Conservation (phyloP, 805 yeast genomes). For the Ogataea ganodermae region DNA sequence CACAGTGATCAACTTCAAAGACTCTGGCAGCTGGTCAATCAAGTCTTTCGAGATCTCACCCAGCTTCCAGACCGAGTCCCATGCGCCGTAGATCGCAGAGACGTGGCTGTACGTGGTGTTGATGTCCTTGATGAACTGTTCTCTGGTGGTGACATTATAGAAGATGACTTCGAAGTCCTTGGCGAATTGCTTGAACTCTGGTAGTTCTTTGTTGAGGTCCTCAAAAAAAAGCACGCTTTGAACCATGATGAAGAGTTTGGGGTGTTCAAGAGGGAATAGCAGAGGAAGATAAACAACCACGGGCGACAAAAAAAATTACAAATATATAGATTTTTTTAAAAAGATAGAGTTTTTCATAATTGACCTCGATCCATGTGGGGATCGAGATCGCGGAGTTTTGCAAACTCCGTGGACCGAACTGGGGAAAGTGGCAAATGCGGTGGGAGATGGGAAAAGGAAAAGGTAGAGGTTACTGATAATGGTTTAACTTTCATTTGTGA, state of each 20-base stretch:
- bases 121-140: constrained; percentile 43
- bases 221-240: constrained; percentile 47
- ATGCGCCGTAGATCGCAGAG: constrained; percentile 52
- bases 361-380: neutral
- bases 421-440: no score
- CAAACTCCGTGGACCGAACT: no score
- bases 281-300: no score
- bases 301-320: no score
- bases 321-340: no score
- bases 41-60: constrained; percentile 49
- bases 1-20: constrained; percentile 48
- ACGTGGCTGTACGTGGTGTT: constrained; percentile 39
- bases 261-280: neutral
- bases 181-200: constrained; percentile 49
- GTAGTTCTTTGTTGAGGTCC: constrained; percentile 47
- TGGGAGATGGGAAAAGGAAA: no score
- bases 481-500: no score
- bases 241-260: neutral
- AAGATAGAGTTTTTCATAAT: constrained; percentile 14
- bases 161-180: constrained; percentile 40
- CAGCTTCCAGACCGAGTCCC: constrained; percentile 48
- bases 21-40: constrained; percentile 42
- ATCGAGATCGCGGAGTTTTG: neutral
- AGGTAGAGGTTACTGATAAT: no score
- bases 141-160: constrained; percentile 44